Conservation (phyloP, 2,329 filamentous ascomycete species). For the Oidium heveae region DNA sequence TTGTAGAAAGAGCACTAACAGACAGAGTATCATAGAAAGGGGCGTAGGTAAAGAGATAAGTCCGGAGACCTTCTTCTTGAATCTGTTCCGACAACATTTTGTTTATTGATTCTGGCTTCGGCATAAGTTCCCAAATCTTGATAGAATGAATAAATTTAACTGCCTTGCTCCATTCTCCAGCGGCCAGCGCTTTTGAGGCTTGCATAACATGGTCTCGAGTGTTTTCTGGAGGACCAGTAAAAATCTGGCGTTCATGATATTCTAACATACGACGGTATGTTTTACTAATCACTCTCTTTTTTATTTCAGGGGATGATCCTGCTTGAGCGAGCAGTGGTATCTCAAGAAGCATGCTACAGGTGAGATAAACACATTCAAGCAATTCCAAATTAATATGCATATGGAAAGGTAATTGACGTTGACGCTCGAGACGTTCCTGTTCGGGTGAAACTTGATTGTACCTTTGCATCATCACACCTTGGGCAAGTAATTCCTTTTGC, state of each 20-base stretch:
- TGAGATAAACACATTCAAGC: conserved; percentile 93
- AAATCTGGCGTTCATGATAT: conserved; percentile 98
- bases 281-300: conserved; percentile 96
- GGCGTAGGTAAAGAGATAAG: conserved; percentile 97
- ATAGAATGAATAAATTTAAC: conserved; percentile 85
- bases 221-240: conserved; percentile 95
- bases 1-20: conserved; percentile 57
- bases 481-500: conserved; percentile 91
- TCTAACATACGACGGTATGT: conserved; percentile 98
- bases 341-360: conserved; percentile 96
- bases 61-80: conserved; percentile 91
- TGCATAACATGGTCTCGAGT: conserved; percentile 99
- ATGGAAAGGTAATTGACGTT: conserved; percentile 95
- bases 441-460: conserved; percentile 92
- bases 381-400: conserved; percentile 99
- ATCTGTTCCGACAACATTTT: conserved; percentile 92
- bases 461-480: conserved; percentile 94
- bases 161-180: conserved; percentile 96
- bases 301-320: conserved; percentile 85
- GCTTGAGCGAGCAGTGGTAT: conserved; percentile 93
- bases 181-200: conserved; percentile 85
- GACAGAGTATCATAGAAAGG: conserved; percentile 96
- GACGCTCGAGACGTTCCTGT: conserved; percentile 89
- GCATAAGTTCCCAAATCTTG: conserved; percentile 99
- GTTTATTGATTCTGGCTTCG: conserved; percentile 82